Percentiles rank a stretch among this genome's conserved stretches.
phyloP scores from a whole-genome alignment of 805 yeast species.

The Wickerhamomyces xylosicus region DNA sequence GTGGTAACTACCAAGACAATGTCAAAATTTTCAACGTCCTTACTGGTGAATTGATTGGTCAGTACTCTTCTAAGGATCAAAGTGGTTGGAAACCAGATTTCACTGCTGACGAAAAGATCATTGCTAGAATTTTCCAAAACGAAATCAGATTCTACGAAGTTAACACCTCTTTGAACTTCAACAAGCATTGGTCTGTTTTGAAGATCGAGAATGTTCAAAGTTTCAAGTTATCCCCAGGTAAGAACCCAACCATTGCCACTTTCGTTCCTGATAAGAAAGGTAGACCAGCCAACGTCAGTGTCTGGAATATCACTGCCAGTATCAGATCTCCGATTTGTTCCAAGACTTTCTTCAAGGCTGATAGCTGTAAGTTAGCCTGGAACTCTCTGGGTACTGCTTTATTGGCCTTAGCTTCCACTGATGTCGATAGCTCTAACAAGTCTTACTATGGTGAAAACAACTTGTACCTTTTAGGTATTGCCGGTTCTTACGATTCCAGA shows the following conservation, averaged over 20 bases:
- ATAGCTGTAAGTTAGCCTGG: slow-evolving; percentile 88
- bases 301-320: slow-evolving; percentile 60
- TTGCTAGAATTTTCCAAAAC: slow-evolving; percentile 49
- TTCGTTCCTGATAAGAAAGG: slow-evolving; percentile 83
- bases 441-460: slow-evolving; percentile 96
- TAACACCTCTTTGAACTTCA: slow-evolving; percentile 28
- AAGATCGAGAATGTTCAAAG: slow-evolving; percentile 43
- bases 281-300: slow-evolving; percentile 80
- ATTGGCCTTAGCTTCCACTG: slow-evolving; percentile 88
- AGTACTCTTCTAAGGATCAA: slow-evolving; percentile 73
- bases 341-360: slow-evolving; percentile 92
- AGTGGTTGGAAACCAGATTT: slow-evolving; percentile 91
- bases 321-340: slow-evolving; percentile 62
- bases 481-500: slow-evolving; percentile 85
- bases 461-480: slow-evolving; percentile 80
- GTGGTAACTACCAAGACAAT: slow-evolving; percentile 70
- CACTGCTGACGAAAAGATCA: slow-evolving; percentile 65
- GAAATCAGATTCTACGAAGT: slow-evolving; percentile 65
- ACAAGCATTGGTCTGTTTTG: slow-evolving; percentile 50
- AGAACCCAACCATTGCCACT: slow-evolving; percentile 80
- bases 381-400: slow-evolving; percentile 90
- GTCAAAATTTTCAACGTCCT: slow-evolving; percentile 63
- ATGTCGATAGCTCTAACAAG: slow-evolving; percentile 88
- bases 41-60: slow-evolving; percentile 37
- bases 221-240: slow-evolving; percentile 77